These are phyloP conservation scores for Licmophora abbreviata DNA, from an alignment of 108 stramenopile genomes.

Conservation along the genomic window DNA sequence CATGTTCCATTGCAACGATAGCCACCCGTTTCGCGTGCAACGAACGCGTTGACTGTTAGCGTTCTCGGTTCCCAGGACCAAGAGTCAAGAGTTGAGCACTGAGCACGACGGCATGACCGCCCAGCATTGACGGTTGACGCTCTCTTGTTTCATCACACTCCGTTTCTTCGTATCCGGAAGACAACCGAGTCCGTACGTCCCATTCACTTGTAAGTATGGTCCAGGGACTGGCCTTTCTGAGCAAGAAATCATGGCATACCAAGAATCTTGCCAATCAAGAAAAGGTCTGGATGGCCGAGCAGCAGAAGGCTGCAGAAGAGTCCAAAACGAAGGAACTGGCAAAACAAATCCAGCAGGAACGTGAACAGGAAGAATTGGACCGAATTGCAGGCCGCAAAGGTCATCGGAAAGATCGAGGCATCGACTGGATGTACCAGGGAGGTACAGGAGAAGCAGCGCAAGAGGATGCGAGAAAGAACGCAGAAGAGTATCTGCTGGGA, in stretches of 20 bases:
- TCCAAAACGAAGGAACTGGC: slow-evolving; percentile 76
- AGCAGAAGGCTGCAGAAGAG: slow-evolving; percentile 76
- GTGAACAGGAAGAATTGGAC: slow-evolving; percentile 86
- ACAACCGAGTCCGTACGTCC: too few relatives aligned
- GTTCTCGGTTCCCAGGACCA: too few relatives aligned
- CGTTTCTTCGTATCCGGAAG: too few relatives aligned
- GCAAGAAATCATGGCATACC: slow-evolving; percentile 95
- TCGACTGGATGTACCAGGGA: slow-evolving; percentile 91
- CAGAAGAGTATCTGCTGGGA: slow-evolving; percentile 87
- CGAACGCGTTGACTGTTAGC: too few relatives aligned
- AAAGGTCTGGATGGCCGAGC: slow-evolving; percentile 93
- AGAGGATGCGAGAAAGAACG: slow-evolving; percentile 59
- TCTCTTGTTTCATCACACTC: too few relatives aligned
- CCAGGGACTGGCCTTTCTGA: slow-evolving; percentile 83
- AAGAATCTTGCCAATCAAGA: slow-evolving; percentile 90
- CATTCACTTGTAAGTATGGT: too few relatives aligned
- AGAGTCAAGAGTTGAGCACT: too few relatives aligned
- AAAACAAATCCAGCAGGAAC: slow-evolving; percentile 85
- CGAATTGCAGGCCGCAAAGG: slow-evolving; percentile 58
- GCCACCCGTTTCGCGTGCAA: too few relatives aligned
- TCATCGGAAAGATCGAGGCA: slow-evolving; percentile 62
- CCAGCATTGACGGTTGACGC: too few relatives aligned
- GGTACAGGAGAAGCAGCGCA: slow-evolving; percentile 21
- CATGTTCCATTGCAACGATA: too few relatives aligned
- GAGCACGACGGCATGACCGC: too few relatives aligned